Base-by-base conservation (phyloP, 169 alveolate species). In the Plasmodium chabaudi region DNA sequence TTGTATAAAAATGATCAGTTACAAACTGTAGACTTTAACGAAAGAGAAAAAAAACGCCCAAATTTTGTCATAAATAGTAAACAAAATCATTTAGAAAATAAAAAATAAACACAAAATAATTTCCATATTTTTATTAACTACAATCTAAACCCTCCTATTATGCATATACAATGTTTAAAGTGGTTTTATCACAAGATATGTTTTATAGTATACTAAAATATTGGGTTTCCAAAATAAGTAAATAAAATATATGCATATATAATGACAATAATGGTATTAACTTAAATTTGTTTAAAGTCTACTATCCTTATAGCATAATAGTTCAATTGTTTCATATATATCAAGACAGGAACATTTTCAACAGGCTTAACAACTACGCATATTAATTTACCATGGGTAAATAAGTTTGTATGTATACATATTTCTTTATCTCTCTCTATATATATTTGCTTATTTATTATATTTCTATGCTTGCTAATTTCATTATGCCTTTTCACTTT, bases 21-120 rank as follows among this genome's bases (percentile, higher is more conserved):
- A n/a, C 19, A 61, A 75, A 27, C 46, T 7, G 44, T 39, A 5
- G 56, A 77, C 65, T 77, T 63, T 27, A 59, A 49, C 23, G 69
- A 64, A 3, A 23, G 77, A 23, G 88, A 77, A 9, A 53, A 27
- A 46, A 77, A 77, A 15, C 55, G 88, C n/a, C 88, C 88, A 13
- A 63, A 77, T 39, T 77, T 77, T n/a, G 27, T 25, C 46, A 15
- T 61, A 21, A 63, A 53, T 17, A 63, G 1, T 23, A 9, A 47
- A 5, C 69, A 49, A 63, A 9, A 67, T 53, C n/a, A 47, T 42
- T 9, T 3, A 39, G 63, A n/a, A 21, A 64, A 39, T 5, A 7
- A 34, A 21, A 56, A 15, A 65, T 19, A 19, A 15, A 34, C 25
- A 47, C 4, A 34, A 56, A 49, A 34, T 47, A 77, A 46, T 25